Percentiles rank a stretch among this genome's conserved stretches.
Evolutionary conservation across 148 eudicot genomes (phyloP).

Genomic region (Rhododendron molle): DNA sequence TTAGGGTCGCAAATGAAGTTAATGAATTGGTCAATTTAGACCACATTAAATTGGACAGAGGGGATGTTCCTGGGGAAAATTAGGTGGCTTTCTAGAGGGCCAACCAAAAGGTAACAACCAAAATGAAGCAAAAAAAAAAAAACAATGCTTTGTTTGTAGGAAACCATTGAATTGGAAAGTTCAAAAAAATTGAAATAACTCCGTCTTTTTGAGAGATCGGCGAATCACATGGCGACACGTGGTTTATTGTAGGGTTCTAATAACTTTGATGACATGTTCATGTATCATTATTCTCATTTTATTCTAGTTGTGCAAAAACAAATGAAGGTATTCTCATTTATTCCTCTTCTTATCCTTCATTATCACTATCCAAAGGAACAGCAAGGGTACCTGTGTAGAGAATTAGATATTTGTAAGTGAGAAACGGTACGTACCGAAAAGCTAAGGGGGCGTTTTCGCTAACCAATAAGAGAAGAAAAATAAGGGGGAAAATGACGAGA

Average conservation of each 20-base stretch:
- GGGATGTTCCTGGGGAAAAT: slow-evolving; percentile 1
- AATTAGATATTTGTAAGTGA: not conserved
- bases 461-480: too few relatives aligned
- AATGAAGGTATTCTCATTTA: not conserved
- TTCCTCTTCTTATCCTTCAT: not conserved
- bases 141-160: not conserved
- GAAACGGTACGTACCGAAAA: not conserved
- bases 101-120: slow-evolving; percentile 4
- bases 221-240: not conserved
- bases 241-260: not conserved
- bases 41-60: slow-evolving; percentile 1
- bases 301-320: too few relatives aligned
- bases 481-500: too few relatives aligned
- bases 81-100: slow-evolving; percentile 11
- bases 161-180: not conserved
- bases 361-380: not conserved
- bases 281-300: too few relatives aligned
- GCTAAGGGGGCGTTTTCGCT: not conserved
- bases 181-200: not conserved
- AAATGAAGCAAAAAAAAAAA: not conserved
- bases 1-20: not conserved
- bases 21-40: not conserved
- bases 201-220: not conserved
- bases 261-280: not conserved
- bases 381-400: not conserved